These are phyloP conservation scores for Nigrospora osmanthi DNA, from an alignment of 2,329 filamentous ascomycete genomes.

Conservation along the genomic window DNA sequence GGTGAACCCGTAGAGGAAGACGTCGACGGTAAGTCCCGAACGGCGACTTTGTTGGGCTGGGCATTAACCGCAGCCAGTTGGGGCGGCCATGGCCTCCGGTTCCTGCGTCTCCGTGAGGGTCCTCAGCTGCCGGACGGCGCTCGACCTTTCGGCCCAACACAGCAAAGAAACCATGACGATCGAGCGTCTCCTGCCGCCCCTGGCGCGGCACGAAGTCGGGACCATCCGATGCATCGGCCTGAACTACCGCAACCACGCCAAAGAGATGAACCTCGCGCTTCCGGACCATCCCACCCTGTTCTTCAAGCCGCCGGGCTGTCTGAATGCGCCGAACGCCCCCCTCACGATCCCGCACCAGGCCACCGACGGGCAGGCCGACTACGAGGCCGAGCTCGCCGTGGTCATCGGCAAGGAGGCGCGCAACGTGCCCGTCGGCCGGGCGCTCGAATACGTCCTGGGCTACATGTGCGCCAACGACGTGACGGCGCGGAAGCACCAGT, in stretches of 20 bases:
- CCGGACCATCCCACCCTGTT: conserved; percentile 38
- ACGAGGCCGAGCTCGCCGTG: conserved; percentile 36
- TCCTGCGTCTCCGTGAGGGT: conserved; percentile 44
- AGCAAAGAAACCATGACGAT: conserved; percentile 47
- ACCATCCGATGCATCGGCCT: conserved; percentile 51
- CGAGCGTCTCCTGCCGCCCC: conserved; percentile 42
- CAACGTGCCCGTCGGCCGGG: conserved; percentile 33
- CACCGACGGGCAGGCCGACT: conserved; percentile 39
- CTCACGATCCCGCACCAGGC: conserved; percentile 39
- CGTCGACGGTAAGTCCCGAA: too few species aligned
- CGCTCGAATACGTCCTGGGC: conserved; percentile 40
- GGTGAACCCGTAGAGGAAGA: conserved; percentile 33
- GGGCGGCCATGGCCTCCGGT: too few species aligned
- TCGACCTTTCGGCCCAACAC: conserved; percentile 34
- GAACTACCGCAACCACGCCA: conserved; percentile 52
- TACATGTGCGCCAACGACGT: conserved; percentile 50
- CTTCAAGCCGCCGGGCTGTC: conserved; percentile 36
- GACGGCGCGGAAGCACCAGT: conserved; percentile 42
- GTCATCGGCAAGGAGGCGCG: conserved; percentile 42
- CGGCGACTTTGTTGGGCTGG: too few species aligned
- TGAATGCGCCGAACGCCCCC: conserved; percentile 23
- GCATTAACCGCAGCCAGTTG: too few species aligned
- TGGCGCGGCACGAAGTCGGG: conserved; percentile 41
- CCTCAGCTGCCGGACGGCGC: conserved; percentile 40
- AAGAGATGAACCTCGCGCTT: conserved; percentile 19